phyloP scores from a whole-genome alignment of 2,329 filamentous ascomycete genomes.

The Diplodia scrobiculata region DNA sequence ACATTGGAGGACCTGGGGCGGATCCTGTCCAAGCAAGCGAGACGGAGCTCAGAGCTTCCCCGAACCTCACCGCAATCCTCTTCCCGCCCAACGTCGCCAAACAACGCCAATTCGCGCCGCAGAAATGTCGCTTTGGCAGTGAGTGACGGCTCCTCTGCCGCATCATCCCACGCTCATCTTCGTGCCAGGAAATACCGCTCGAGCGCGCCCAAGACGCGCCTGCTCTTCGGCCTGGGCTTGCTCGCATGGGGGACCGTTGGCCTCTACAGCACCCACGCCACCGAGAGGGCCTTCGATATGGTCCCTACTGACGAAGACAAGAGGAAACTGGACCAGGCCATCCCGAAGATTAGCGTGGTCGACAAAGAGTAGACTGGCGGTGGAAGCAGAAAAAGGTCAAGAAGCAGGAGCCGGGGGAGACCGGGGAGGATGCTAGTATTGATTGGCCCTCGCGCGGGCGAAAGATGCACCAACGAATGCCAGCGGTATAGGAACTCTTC shows the following conservation, averaged over 20 bases:
- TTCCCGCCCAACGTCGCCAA: background rate
- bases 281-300: constrained; percentile 73
- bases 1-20: constrained; percentile 22
- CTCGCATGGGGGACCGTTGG: constrained; percentile 76
- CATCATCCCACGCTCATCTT: background rate
- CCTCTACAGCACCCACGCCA: constrained; percentile 70
- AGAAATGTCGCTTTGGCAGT: constrained; percentile 46
- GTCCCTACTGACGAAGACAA: constrained; percentile 73
- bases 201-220: constrained; percentile 69
- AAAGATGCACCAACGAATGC: background rate
- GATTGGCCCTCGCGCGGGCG: background rate
- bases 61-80: constrained; percentile 20
- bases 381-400: constrained; percentile 48
- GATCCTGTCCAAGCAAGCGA: constrained; percentile 24
- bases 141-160: constrained; percentile 29
- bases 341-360: constrained; percentile 65
- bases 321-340: constrained; percentile 62
- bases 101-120: background rate
- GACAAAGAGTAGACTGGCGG: constrained; percentile 43
- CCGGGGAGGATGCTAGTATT: background rate
- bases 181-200: constrained; percentile 61
- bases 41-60: constrained; percentile 21
- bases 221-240: constrained; percentile 71
- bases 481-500: background rate
- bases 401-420: constrained; percentile 40